These are phyloP conservation scores for Bruguiera sexangula DNA, from an alignment of 345 rosid species.

Conservation along the genomic window DNA sequence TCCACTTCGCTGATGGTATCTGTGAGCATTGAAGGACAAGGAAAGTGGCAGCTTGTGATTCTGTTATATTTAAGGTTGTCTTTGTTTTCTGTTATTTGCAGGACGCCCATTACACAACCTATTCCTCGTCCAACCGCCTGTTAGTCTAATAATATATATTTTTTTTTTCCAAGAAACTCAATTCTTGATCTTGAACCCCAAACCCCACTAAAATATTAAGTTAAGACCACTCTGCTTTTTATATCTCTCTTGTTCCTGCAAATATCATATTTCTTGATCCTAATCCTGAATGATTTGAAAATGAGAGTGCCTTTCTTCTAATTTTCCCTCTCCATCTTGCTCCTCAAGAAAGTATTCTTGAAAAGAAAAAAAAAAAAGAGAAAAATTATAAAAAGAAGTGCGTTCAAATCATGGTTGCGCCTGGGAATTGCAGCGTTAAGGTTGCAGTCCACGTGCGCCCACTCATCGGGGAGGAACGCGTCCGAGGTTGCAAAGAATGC, in stretches of 20 bases:
- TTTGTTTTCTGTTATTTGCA: neutral
- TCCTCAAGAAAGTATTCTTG: neutral
- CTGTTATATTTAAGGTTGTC: neutral
- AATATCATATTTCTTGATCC: conserved; percentile 18
- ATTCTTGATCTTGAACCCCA: conserved; percentile 1
- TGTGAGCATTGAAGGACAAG: conserved; percentile 30
- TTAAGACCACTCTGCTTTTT: neutral
- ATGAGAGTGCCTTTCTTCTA: conserved; percentile 18
- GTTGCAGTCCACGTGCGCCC: conserved; percentile 30
- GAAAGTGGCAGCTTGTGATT: conserved; percentile 20
- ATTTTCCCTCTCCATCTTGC: neutral
- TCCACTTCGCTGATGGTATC: neutral
- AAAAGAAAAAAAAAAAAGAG: neutral
- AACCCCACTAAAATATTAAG: too few species aligned
- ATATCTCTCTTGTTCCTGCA: conserved; percentile 5
- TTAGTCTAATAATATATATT: conserved; percentile 12
- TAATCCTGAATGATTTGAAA: conserved; percentile 23
- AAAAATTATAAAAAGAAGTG: neutral
- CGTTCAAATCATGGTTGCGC: neutral
- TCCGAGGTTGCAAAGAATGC: conserved; percentile 28
- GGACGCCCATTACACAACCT: neutral
- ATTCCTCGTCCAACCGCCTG: conserved; percentile 12
- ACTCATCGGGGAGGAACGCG: conserved; percentile 20
- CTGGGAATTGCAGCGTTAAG: conserved; percentile 25
- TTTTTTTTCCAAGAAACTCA: neutral